phyloP scores from a whole-genome alignment of 2,329 filamentous ascomycete species.

The Orbilia quercus region DNA sequence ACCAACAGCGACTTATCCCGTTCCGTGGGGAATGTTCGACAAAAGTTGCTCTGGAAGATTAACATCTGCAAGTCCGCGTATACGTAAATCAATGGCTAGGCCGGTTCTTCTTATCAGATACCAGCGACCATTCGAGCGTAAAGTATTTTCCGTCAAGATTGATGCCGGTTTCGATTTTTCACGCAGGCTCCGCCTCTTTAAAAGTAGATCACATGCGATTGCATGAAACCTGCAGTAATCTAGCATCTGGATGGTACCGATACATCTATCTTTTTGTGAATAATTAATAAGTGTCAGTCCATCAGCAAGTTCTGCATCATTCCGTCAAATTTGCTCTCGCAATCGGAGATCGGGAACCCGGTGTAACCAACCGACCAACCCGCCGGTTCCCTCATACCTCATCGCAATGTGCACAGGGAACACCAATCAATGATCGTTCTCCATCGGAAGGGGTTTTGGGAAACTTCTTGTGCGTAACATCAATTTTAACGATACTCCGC shows the following conservation, averaged over 20 bases:
- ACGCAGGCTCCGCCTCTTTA: no score
- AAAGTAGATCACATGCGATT: neutral
- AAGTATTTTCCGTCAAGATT: neutral
- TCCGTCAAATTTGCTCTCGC: slow-evolving; percentile 6
- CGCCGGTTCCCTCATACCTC: neutral
- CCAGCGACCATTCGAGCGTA: no score
- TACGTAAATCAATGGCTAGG: no score
- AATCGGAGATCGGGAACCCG: slow-evolving; percentile 19
- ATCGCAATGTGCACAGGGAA: slow-evolving; percentile 25
- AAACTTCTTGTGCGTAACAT: neutral
- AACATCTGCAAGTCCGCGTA: no score
- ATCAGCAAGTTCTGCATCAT: neutral
- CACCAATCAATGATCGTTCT: slow-evolving; percentile 42
- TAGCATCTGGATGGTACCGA: neutral
- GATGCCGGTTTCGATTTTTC: neutral
- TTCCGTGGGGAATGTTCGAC: neutral
- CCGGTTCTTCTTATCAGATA: no score
- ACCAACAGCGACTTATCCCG: neutral
- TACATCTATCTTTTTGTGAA: neutral
- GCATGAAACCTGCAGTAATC: neutral
- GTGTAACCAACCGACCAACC: slow-evolving; percentile 30
- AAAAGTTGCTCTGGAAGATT: neutral
- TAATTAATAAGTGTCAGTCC: neutral
- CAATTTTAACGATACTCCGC: neutral
- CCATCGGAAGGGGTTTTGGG: slow-evolving; percentile 6